phyloP scores from a whole-genome alignment of 768 basidiomycete species.

The Pleurotus ostreatus region DNA sequence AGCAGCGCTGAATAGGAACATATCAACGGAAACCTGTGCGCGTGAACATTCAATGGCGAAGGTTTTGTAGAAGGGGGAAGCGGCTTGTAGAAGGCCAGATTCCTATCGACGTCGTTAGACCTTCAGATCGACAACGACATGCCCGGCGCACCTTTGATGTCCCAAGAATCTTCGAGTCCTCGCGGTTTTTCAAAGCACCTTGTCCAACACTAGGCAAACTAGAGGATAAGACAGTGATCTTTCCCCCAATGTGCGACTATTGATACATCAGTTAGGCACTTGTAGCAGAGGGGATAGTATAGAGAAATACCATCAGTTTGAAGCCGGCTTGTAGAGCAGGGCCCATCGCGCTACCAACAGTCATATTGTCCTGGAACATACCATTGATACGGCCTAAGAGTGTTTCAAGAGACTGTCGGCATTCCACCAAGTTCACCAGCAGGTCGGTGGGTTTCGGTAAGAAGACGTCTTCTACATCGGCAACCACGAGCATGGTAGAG shows the following conservation, averaged over 20 bases:
- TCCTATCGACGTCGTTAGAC: slow-evolving; percentile 45
- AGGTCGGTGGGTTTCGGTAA: slow-evolving; percentile 94
- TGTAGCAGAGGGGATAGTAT: not conserved
- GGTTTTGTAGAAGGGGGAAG: slow-evolving; percentile 94
- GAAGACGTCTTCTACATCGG: slow-evolving; percentile 96
- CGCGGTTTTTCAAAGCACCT: slow-evolving; percentile 91
- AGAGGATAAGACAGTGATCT: slow-evolving; percentile 84
- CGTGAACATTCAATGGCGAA: slow-evolving; percentile 98
- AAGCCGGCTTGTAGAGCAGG: slow-evolving; percentile 94
- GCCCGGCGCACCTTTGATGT: slow-evolving; percentile 69
- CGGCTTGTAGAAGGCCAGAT: slow-evolving; percentile 89
- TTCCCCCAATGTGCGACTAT: slow-evolving; percentile 90
- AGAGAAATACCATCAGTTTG: slow-evolving; percentile 75
- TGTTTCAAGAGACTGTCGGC: slow-evolving; percentile 72
- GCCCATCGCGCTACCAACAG: slow-evolving; percentile 90
- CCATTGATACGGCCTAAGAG: slow-evolving; percentile 83
- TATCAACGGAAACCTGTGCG: slow-evolving; percentile 95
- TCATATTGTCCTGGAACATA: slow-evolving; percentile 97
- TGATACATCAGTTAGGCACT: not conserved
- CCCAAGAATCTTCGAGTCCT: slow-evolving; percentile 94
- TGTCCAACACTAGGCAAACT: slow-evolving; percentile 84
- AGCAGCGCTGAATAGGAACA: slow-evolving; percentile 94
- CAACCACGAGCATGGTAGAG: slow-evolving; percentile 93
- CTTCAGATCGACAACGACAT: not conserved
- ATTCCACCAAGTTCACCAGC: slow-evolving; percentile 91